phyloP scores from a whole-genome alignment of 192 early-diverging fungal genomes.

The Dissophora globulifera region DNA sequence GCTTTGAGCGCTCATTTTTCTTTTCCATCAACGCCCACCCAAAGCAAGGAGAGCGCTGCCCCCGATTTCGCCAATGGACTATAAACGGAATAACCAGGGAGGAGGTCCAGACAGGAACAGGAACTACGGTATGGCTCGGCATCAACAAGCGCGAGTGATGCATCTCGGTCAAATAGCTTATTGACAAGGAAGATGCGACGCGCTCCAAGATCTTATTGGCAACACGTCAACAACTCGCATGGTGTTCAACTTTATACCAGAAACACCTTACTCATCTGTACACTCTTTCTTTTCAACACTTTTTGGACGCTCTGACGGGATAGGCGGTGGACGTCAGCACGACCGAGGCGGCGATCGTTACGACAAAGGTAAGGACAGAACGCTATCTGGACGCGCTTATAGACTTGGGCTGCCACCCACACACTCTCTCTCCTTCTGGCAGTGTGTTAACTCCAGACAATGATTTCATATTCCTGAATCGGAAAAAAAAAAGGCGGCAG shows the following conservation, averaged over 20 bases:
- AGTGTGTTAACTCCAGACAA: too few species aligned
- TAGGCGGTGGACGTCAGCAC: slow-evolving; percentile 35
- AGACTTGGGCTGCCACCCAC: too few species aligned
- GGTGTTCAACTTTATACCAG: too few species aligned
- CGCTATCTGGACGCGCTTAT: background rate
- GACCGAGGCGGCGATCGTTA: slow-evolving; percentile 25
- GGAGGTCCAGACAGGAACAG: slow-evolving; percentile 44
- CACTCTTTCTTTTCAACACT: background rate
- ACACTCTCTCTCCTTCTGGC: background rate
- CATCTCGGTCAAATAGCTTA: too few species aligned
- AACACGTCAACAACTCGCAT: background rate
- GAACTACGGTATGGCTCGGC: slow-evolving; percentile 18
- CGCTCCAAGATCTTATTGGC: background rate
- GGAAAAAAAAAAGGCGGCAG: background rate
- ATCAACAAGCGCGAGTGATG: slow-evolving; percentile 5
- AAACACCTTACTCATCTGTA: too few species aligned
- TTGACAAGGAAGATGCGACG: background rate
- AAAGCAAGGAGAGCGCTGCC: too few species aligned
- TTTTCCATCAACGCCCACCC: too few species aligned
- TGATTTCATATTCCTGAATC: too few species aligned
- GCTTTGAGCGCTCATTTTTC: too few species aligned
- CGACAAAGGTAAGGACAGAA: background rate
- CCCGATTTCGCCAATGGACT: slow-evolving; percentile 40
- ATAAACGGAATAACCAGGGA: slow-evolving; percentile 32
- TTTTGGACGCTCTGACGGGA: background rate